These are phyloP conservation scores for Leptoxyphium fumago DNA, from an alignment of 2,329 filamentous ascomycete genomes.

Conservation along the genomic window DNA sequence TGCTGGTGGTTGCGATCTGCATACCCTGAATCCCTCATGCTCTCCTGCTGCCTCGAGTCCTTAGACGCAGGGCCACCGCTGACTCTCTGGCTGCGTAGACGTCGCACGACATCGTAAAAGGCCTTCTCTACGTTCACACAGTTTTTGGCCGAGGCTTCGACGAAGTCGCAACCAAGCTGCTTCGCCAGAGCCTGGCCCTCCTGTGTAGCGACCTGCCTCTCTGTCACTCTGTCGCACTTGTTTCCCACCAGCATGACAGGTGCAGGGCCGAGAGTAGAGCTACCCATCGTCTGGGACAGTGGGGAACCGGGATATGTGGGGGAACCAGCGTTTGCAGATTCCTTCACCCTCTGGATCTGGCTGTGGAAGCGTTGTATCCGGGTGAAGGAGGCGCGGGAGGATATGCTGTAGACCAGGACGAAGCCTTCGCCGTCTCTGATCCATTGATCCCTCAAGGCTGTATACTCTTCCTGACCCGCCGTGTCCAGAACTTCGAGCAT, in stretches of 20 bases:
- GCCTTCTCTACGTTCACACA: constrained; percentile 98
- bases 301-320: constrained; percentile 65
- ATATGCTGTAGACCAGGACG: constrained; percentile 96
- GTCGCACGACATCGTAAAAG: constrained; percentile 92
- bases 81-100: constrained; percentile 63
- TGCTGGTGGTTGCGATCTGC: neutral
- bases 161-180: constrained; percentile 88
- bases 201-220: constrained; percentile 90
- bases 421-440: constrained; percentile 96
- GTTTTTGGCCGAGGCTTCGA: constrained; percentile 93
- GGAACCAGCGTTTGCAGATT: constrained; percentile 59
- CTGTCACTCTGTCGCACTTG: constrained; percentile 92
- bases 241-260: constrained; percentile 98
- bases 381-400: constrained; percentile 84
- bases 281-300: constrained; percentile 42
- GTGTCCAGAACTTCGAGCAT: constrained; percentile 98
- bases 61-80: constrained; percentile 1
- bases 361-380: constrained; percentile 92
- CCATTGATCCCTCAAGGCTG: constrained; percentile 91
- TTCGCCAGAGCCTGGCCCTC: constrained; percentile 85
- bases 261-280: constrained; percentile 48
- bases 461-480: constrained; percentile 96
- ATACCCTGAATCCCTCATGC: neutral
- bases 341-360: constrained; percentile 94
- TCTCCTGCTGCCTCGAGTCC: neutral